Evolutionary conservation across 148 eudicot genomes (phyloP), one percentile per base, ranked within the genome.

Genomic region (Nepenthes gracilis): DNA sequence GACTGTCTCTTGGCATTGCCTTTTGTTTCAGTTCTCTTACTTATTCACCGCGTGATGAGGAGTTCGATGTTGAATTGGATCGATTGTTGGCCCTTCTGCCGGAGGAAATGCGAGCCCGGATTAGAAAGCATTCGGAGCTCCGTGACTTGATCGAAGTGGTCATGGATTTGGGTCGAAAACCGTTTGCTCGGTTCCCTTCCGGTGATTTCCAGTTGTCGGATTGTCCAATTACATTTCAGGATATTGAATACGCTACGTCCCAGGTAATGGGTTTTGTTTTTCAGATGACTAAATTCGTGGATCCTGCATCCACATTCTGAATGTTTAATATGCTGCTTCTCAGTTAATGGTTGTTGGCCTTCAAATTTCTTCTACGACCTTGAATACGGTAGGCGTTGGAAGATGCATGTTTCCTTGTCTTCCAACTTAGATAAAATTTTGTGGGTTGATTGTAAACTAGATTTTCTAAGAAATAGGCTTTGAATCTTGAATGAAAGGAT

Each of bases 101-200:
- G 54, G 90, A 83, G 69, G 85, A 78, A 58, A 88, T 88, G 90
- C 69, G 88, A 61, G 63, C 64, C 37, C 71, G 78, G 65, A 62
- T 84, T 11, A 64, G 62, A 54, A 76, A 78, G 40, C 96, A 88
- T 60, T 68, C 79, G 34, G 90, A 92, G 64, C 71, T 75, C 60
- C 74, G 56, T 33, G 77, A 80, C 14, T 68, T 92, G 68, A 85
- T 88, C 59, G 96, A 92, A 63, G 90, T 92, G 57, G 98, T 92
- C 12, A 66, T 92, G 91, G 98, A 92, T 62, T 69, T 92, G 75
- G 98, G 98, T 15, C 78, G 98, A 2, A 80, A 64, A 63, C 98
- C 94, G 9, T 38, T 88, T 23, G 94, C 98, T 32, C 75, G 98
- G 37, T 85, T 92, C 53, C 96, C 94, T 35, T 78, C 83, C 0